Evolutionary conservation across 257 asterid species (phyloP), one percentile per base, ranked within the genome.

Genomic region (Jacaranda mimosifolia): DNA sequence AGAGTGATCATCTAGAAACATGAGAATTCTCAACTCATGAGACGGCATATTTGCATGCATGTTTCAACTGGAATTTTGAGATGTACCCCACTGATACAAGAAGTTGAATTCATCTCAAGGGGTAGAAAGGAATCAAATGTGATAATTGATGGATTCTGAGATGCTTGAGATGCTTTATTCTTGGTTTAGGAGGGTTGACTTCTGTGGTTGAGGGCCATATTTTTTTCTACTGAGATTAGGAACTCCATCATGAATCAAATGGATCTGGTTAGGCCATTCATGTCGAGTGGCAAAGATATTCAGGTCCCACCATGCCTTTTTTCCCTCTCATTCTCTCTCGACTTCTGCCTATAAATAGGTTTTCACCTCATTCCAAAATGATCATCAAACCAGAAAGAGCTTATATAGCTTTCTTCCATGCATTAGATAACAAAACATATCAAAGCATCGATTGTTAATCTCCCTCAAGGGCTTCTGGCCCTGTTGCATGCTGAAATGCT

Each of bases 381-480:
- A 70, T 49, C 67, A 73, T 51, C 32, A 26, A 26, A 57, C 57
- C 55, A 77, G 26, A 69, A 46, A 68, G 51, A 73, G 45, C 72
- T 55, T 60, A 69, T 60, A 69, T 46, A 52, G 36, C 78, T 45
- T 60, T 35, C 65, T 80, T 36, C 45, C 59, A 58, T 69, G 43
- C 77, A 62, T 40, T 7, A 36, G 10, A 65, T 40, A 4, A 36
- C 1, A 26, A 12, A 69, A 48, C 67, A 64, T 70, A 65, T 68
- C 88, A 82, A 84, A 83, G 84, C 87, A 19, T 74, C 45, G 86
- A 68, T 81, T 88, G 89, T 79, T 87, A 81, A 77, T 91, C 96
- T 87, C 90, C 94, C 94, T 86, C 92, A 83, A 89, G 86, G 92
- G 89, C 96, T 91, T 86, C 96, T 82, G 63, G 68, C 82, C 81